These are phyloP conservation scores for Hibiscus tridactylites DNA, from an alignment of 345 rosid genomes.

Conservation along the genomic window DNA sequence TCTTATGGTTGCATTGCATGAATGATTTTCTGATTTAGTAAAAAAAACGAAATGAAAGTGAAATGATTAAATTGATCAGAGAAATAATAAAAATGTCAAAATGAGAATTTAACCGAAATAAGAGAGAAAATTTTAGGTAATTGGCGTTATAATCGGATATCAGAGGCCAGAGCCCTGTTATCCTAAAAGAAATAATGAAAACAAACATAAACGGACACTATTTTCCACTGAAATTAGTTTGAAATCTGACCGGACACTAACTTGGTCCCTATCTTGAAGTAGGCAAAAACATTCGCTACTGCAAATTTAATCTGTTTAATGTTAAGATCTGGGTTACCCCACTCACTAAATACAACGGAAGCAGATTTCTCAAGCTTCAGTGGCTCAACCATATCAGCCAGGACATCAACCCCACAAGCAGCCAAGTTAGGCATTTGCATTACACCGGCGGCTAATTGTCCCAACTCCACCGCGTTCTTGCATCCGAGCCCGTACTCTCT, in stretches of 20 bases:
- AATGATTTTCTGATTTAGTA: no score
- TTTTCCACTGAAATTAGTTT: not conserved
- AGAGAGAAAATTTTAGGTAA: no score
- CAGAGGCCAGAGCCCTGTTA: no score
- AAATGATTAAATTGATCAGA: no score
- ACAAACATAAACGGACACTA: no score
- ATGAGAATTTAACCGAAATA: no score
- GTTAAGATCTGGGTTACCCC: not conserved
- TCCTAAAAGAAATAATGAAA: no score
- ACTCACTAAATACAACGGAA: not conserved
- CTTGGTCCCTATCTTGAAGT: slow-evolving; percentile 1
- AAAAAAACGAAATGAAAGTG: no score
- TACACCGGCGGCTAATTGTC: not conserved
- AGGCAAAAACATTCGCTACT: not conserved
- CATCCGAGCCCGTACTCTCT: not conserved
- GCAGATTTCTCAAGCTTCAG: not conserved
- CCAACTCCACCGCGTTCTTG: not conserved
- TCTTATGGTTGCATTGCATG: no score
- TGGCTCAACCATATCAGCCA: not conserved
- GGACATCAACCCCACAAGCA: not conserved
- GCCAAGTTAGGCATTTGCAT: not conserved
- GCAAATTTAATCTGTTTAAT: not conserved
- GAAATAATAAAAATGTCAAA: no score
- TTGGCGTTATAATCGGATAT: no score
- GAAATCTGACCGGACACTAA: not conserved